A percentile compares a stretch with the other conserved stretches of the same genome.
Evolutionary conservation across 2,329 filamentous ascomycete genomes (phyloP).

Genomic region (Penicillium rolfsii): DNA sequence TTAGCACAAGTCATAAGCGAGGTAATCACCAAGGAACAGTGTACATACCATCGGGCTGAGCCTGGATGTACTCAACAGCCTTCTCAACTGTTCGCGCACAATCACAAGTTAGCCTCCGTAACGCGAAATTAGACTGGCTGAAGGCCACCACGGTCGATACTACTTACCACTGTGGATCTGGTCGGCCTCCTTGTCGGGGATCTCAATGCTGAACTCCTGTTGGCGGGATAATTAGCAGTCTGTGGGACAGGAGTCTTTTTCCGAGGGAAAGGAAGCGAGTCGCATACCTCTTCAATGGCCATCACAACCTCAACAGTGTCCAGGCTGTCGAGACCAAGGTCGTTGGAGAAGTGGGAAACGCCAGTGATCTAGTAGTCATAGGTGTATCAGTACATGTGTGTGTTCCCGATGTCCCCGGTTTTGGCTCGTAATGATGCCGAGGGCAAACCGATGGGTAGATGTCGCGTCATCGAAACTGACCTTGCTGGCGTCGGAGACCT

Average conservation of each 20-base stretch:
- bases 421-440: constrained; percentile 9
- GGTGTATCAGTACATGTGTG: constrained; percentile 10
- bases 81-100: constrained; percentile 70
- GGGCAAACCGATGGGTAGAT: constrained; percentile 7
- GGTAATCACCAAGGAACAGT: constrained; percentile 4
- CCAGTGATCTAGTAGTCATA: constrained; percentile 69
- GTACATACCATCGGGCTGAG: constrained; percentile 85
- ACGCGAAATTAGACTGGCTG: not conserved
- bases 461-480: constrained; percentile 33
- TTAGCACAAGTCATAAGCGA: constrained; percentile 22
- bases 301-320: constrained; percentile 99
- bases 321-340: constrained; percentile 94
- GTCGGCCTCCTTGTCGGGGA: constrained; percentile 96
- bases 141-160: not conserved
- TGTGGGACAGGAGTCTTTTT: constrained; percentile 13
- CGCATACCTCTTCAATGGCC: constrained; percentile 92
- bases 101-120: constrained; percentile 19
- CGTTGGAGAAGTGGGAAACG: constrained; percentile 90
- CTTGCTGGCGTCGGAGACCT: constrained; percentile 48
- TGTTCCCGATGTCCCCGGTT: not conserved
- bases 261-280: constrained; percentile 16
- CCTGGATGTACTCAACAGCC: constrained; percentile 90
- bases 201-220: constrained; percentile 88
- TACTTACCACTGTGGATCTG: constrained; percentile 86
- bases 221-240: constrained; percentile 21